phyloP scores from a whole-genome alignment of 176 grass and related monocot genomes.

The Eragrostis nindensis region DNA sequence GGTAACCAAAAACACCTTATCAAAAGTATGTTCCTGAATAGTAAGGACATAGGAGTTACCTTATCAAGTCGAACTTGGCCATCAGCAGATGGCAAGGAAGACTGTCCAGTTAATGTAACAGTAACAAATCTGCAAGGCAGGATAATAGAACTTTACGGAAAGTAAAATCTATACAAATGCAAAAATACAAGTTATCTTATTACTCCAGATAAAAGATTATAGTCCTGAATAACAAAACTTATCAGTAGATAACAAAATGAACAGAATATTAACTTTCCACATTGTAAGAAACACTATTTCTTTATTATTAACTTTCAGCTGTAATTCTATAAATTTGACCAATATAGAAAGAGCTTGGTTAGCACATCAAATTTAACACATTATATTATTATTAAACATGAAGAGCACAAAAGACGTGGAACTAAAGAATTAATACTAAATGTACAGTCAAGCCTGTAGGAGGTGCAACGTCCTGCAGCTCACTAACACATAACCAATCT shows the following conservation, averaged over 20 bases:
- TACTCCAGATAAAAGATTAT: neutral
- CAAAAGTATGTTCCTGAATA: neutral
- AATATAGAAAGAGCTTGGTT: neutral
- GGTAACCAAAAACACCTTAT: neutral
- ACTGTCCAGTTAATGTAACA: conserved; percentile 69
- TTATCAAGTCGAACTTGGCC: conserved; percentile 80
- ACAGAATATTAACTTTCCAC: neutral
- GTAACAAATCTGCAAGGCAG: conserved; percentile 85
- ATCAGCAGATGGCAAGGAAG: conserved; percentile 67
- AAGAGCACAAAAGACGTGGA: conserved; percentile 7
- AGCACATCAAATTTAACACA: neutral
- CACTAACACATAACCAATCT: conserved; percentile 41
- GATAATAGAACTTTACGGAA: conserved; percentile 12
- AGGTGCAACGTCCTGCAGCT: conserved; percentile 41
- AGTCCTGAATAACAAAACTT: conserved; percentile 6
- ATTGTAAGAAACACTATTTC: neutral
- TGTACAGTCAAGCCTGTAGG: conserved; percentile 11
- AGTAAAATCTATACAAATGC: conserved; percentile 13
- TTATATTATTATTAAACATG: conserved; percentile 18
- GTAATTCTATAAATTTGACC: neutral
- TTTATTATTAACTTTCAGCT: neutral
- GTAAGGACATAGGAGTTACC: conserved; percentile 36
- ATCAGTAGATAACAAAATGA: conserved; percentile 2
- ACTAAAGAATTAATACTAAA: neutral
- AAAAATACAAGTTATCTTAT: neutral